These are phyloP conservation scores for Coprinellus micaceus DNA, from an alignment of 768 basidiomycete genomes.

Conservation along the genomic window DNA sequence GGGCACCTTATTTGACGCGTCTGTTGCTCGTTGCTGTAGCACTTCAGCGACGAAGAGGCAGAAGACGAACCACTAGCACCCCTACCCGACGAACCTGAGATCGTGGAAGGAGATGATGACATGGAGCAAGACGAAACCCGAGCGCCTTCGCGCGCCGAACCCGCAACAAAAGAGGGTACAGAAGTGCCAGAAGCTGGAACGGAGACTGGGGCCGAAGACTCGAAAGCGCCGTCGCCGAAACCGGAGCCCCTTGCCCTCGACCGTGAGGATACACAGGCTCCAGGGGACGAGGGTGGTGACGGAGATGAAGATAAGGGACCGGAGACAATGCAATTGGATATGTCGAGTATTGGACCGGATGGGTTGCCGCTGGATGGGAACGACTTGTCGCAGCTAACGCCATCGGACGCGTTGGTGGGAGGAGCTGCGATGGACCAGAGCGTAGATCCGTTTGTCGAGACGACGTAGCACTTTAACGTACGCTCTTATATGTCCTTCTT, in stretches of 20 bases:
- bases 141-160: slow-evolving; percentile 31
- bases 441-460: slow-evolving; percentile 55
- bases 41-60: slow-evolving; percentile 86
- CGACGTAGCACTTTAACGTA: neutral
- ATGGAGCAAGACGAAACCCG: slow-evolving; percentile 66
- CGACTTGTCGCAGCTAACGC: slow-evolving; percentile 56
- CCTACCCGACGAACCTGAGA: slow-evolving; percentile 73
- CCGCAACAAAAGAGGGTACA: slow-evolving; percentile 15
- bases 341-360: slow-evolving; percentile 63
- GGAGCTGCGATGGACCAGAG: slow-evolving; percentile 57
- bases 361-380: slow-evolving; percentile 55
- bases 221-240: slow-evolving; percentile 58
- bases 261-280: slow-evolving; percentile 36
- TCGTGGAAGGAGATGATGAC: slow-evolving; percentile 72
- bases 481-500: neutral
- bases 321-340: slow-evolving; percentile 48
- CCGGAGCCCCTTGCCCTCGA: slow-evolving; percentile 56
- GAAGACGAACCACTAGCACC: slow-evolving; percentile 81
- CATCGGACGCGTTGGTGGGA: slow-evolving; percentile 51
- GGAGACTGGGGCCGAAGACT: slow-evolving; percentile 44
- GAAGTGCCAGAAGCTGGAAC: slow-evolving; percentile 21
- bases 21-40: slow-evolving; percentile 39
- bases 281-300: slow-evolving; percentile 38
- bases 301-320: slow-evolving; percentile 33
- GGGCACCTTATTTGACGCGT: neutral